phyloP scores from a whole-genome alignment of 768 basidiomycete genomes.

The Naganishia vishniacii region DNA sequence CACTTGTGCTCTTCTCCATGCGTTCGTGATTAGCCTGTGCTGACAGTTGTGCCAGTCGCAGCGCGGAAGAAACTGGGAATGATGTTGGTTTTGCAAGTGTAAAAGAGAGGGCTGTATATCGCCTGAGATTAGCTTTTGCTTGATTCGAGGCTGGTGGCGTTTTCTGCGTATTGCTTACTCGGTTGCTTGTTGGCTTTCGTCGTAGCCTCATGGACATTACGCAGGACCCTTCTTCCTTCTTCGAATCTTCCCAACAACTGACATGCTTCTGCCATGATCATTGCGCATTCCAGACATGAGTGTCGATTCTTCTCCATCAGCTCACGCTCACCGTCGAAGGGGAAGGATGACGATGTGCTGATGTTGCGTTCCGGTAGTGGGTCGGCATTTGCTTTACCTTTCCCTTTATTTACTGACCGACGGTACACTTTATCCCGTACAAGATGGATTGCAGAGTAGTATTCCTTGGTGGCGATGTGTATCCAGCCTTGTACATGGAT shows the following conservation, averaged over 20 bases:
- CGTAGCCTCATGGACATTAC: neutral
- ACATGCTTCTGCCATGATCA: conserved; percentile 42
- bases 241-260: conserved; percentile 25
- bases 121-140: neutral
- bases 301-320: conserved; percentile 10
- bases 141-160: neutral
- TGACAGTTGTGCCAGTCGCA: neutral
- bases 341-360: neutral
- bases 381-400: neutral
- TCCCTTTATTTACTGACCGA: neutral
- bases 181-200: conserved; percentile 5
- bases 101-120: neutral
- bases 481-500: conserved; percentile 22
- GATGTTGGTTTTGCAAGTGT: conserved; percentile 12
- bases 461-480: conserved; percentile 11
- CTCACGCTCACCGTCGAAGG: neutral
- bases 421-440: conserved; percentile 1
- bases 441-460: conserved; percentile 25
- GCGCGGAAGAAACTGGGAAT: neutral
- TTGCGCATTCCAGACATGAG: conserved; percentile 37
- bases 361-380: neutral
- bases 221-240: conserved; percentile 22
- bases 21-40: conserved; percentile 1
- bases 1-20: neutral
- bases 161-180: neutral